Percentiles rank a stretch among this genome's conserved stretches.
Conservation (phyloP, 768 basidiomycete genomes). For the Phanerochaete carnosa region DNA sequence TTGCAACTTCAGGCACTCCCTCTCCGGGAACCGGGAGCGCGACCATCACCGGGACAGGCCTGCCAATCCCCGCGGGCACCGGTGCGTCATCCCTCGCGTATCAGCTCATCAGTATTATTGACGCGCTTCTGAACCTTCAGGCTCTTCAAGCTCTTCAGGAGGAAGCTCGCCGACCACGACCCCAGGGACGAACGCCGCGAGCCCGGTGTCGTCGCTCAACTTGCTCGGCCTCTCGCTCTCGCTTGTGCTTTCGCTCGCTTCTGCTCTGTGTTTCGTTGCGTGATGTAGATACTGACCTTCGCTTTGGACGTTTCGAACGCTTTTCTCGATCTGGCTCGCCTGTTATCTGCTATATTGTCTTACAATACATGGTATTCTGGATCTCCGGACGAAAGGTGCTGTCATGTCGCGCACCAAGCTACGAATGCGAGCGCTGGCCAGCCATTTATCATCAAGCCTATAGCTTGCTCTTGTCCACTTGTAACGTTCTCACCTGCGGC, state of each 20-base stretch:
- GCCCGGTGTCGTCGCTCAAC: neutral
- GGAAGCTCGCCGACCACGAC: neutral
- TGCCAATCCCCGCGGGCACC: slow-evolving; percentile 17
- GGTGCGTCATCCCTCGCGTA: neutral
- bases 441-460: too few relatives aligned
- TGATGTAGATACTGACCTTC: neutral
- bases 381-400: too few relatives aligned
- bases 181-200: neutral
- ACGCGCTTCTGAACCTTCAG: neutral
- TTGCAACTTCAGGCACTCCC: slow-evolving; percentile 14
- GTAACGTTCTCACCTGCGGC: too few relatives aligned
- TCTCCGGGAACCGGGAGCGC: slow-evolving; percentile 14
- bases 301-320: too few relatives aligned
- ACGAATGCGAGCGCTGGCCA: too few relatives aligned
- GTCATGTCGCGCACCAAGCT: too few relatives aligned
- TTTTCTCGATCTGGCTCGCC: too few relatives aligned
- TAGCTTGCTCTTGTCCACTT: too few relatives aligned
- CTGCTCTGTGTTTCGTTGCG: slow-evolving; percentile 1
- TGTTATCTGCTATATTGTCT: neutral
- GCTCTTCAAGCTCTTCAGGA: neutral
- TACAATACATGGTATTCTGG: too few relatives aligned
- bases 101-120: neutral
- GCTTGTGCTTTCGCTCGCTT: slow-evolving; percentile 1
- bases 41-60: slow-evolving; percentile 14
- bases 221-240: slow-evolving; percentile 5